Evolutionary conservation across 1,139 yeast genomes (phyloP).

Genomic region (Pichia sp.): DNA sequence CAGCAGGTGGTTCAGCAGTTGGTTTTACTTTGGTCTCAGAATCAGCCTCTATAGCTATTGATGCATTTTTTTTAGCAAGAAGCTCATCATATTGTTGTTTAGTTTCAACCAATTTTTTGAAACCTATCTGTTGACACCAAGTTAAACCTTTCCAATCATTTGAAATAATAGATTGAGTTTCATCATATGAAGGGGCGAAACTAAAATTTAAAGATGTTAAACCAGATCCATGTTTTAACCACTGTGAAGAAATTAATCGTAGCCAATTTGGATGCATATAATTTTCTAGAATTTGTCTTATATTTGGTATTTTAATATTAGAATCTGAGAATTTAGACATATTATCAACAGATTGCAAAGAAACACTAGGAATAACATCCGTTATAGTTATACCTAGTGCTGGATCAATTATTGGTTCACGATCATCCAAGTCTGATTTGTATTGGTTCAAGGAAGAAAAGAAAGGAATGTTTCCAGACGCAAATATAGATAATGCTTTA

Average conservation of each 20-base stretch:
- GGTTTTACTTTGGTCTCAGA: no score
- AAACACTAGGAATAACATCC: slow-evolving; percentile 50
- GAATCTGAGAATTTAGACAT: slow-evolving; percentile 36
- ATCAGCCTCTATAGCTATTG: slow-evolving; percentile 12
- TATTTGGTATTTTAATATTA: slow-evolving; percentile 48
- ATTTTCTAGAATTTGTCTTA: slow-evolving; percentile 59
- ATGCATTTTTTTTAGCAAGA: background rate
- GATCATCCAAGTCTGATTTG: slow-evolving; percentile 63
- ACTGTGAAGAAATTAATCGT: slow-evolving; percentile 71
- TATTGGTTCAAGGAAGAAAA: slow-evolving; percentile 56
- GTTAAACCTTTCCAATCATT: slow-evolving; percentile 58
- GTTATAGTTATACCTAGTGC: slow-evolving; percentile 45
- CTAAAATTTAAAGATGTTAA: slow-evolving; percentile 46
- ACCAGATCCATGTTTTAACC: slow-evolving; percentile 60
- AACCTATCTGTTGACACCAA: slow-evolving; percentile 77
- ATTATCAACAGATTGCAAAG: slow-evolving; percentile 29
- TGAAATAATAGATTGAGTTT: slow-evolving; percentile 60
- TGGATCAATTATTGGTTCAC: slow-evolving; percentile 54
- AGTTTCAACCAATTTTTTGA: slow-evolving; percentile 40
- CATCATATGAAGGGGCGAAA: slow-evolving; percentile 78
- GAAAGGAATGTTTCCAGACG: slow-evolving; percentile 46
- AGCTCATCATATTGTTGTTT: slow-evolving; percentile 24
- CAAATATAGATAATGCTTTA: slow-evolving; percentile 49
- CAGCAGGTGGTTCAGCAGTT: no score
- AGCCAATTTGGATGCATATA: slow-evolving; percentile 87